Conservation (phyloP, 129 eudicot species). For the Flaveria robusta region DNA sequence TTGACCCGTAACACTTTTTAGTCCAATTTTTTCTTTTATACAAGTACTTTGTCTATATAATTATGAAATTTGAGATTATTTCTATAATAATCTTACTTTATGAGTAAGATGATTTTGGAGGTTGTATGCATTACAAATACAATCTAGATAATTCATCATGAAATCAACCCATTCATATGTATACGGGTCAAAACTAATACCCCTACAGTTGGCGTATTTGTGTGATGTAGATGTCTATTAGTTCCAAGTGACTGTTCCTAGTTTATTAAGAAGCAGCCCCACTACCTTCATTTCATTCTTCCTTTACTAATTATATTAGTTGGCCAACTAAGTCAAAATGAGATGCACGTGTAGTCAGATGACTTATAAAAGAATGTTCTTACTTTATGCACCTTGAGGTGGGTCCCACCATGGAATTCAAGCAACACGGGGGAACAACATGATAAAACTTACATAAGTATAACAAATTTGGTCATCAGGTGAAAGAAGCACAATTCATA, state of each 20-base stretch:
- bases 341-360: conserved; percentile 22
- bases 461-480: conserved; percentile 90
- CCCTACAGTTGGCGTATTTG: too few species aligned
- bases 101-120: not conserved
- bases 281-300: conserved; percentile 19
- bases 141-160: not conserved
- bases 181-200: not conserved
- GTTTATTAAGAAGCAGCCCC: conserved; percentile 3
- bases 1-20: not conserved
- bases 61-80: not conserved
- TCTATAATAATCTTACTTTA: not conserved
- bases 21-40: not conserved
- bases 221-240: not conserved
- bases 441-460: conserved; percentile 61
- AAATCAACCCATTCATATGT: not conserved
- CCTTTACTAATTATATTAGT: conserved; percentile 7
- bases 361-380: conserved; percentile 37
- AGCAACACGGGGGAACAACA: conserved; percentile 47
- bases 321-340: conserved; percentile 19
- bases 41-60: not conserved
- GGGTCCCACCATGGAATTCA: conserved; percentile 44
- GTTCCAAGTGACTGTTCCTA: not conserved
- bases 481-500: conserved; percentile 81
- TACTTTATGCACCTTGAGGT: conserved; percentile 43
- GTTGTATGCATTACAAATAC: not conserved